Evolutionary conservation across 306 rosid species (phyloP), one percentile per base, ranked within the genome.

Genomic region (Comarum palustre): DNA sequence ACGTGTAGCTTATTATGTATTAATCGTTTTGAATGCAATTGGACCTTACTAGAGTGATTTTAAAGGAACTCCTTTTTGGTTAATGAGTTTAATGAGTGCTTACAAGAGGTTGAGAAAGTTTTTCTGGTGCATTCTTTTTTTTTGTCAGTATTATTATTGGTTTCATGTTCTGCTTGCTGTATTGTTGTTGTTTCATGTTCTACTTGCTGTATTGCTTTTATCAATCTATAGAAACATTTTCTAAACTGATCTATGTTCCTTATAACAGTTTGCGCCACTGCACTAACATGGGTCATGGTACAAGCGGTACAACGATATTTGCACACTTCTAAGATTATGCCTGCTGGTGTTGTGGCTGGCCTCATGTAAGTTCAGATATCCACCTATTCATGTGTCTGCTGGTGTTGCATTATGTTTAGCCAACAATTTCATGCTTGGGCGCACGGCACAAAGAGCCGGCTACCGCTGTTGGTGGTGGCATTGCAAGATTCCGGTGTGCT

Each of bases 381-480:
- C 4, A 31, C 66, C 25, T 42, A 38, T 66, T 20, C 38, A 34
- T 47, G 48, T 66, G 65, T 64, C 29, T 29, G 19, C 29, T 61
- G n/a, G n/a, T n/a, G 91, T 15, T 88, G 92, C 87, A 91, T 91
- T 60, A 91, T 94, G 96, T 94, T 94, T 29, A 94, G 97, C 84
- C 98, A 94, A 63, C 98, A 94, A 63, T 94, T 94, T 67, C 98
- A 94, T 70, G 95, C 97, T 8, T 94, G 98, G 99, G 92, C 99
- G 11, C 99, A 94, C 11, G 86, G 88, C 16, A 89, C 90, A 0
- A 89, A 88, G 83, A 91, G 97, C 75, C 82, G 84, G 75, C 92
- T 94, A 69, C 96, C 97, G 0, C 85, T 84, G 0, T 68, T 81
- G 0, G 95, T 94, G 71, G 86, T 80, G 72, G 88, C 83, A 0